A percentile compares a stretch with the other conserved stretches of the same genome.
phyloP scores from a whole-genome alignment of 495 filamentous ascomycete species.

The Trichodelitschia bisporula region DNA sequence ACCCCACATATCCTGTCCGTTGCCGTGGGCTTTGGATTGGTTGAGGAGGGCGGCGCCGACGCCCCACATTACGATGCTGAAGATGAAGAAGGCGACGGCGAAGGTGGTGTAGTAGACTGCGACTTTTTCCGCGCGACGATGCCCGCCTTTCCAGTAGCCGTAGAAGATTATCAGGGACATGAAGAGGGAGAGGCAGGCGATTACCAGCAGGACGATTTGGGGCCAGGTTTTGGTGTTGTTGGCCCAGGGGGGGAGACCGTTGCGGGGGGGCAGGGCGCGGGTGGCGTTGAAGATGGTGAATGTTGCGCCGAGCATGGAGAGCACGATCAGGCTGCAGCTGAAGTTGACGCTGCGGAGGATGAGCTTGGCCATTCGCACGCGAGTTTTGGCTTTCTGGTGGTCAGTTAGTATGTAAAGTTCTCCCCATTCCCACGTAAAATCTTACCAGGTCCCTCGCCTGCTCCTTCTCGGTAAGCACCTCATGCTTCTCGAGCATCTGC shows the following conservation, averaged over 20 bases:
- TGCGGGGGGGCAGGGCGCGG: constrained; percentile 41
- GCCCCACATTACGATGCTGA: constrained; percentile 85
- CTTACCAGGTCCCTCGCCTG: constrained; percentile 71
- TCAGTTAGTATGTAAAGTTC: too few relatives aligned
- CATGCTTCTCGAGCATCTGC: constrained; percentile 54
- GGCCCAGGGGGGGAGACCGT: constrained; percentile 66
- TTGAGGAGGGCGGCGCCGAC: constrained; percentile 68
- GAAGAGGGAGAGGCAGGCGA: constrained; percentile 55
- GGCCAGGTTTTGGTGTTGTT: constrained; percentile 60
- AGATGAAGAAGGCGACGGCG: constrained; percentile 76
- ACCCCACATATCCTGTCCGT: constrained; percentile 79
- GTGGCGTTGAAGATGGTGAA: constrained; percentile 81
- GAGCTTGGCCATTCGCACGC: constrained; percentile 84
- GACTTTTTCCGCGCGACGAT: constrained; percentile 70
- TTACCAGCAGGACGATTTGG: constrained; percentile 54
- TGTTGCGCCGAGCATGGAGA: constrained; percentile 62
- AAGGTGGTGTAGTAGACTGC: constrained; percentile 86
- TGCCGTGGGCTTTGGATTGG: constrained; percentile 40
- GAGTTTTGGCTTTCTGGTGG: constrained; percentile 83
- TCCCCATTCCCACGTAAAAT: too few relatives aligned
- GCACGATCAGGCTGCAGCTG: constrained; percentile 82
- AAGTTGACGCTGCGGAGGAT: constrained; percentile 85
- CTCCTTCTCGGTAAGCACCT: constrained; percentile 51
- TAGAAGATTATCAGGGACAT: constrained; percentile 62
- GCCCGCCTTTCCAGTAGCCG: constrained; percentile 73